Evolutionary conservation across 169 alveolate genomes (phyloP).

Genomic region (Hepatocystis sp.): DNA sequence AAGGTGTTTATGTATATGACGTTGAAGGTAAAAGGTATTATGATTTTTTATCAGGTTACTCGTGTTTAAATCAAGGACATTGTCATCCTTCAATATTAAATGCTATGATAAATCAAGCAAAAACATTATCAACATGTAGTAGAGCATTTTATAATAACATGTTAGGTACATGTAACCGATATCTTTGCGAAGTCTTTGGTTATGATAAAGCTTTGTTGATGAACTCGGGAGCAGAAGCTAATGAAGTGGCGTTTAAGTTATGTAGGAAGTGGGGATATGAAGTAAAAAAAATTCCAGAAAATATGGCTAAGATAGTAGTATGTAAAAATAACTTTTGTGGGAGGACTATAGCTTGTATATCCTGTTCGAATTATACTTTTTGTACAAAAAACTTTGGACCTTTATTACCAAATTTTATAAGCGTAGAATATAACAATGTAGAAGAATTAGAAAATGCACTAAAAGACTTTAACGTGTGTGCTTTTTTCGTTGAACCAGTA

Average conservation of each 20-base stretch:
- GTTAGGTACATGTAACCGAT: constrained; percentile 88
- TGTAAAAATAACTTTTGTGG: constrained; percentile 93
- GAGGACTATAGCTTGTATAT: constrained; percentile 92
- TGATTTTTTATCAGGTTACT: constrained; percentile 93
- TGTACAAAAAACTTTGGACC: constrained; percentile 91
- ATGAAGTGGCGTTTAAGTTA: constrained; percentile 93
- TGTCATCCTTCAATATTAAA: constrained; percentile 93
- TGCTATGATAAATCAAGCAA: constrained; percentile 90
- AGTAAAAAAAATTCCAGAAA: constrained; percentile 90
- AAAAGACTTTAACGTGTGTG: constrained; percentile 88
- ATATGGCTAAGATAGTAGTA: constrained; percentile 88
- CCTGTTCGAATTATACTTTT: constrained; percentile 91
- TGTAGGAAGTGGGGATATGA: constrained; percentile 97
- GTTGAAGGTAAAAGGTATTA: constrained; percentile 90
- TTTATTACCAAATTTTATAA: constrained; percentile 79
- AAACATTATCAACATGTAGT: constrained; percentile 87
- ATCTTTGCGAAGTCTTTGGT: constrained; percentile 87
- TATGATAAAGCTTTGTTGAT: constrained; percentile 91
- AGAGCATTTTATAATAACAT: constrained; percentile 92
- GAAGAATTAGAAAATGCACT: constrained; percentile 78
- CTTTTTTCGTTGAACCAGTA: constrained; percentile 93
- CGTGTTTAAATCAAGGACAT: constrained; percentile 91
- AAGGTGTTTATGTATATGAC: constrained; percentile 82
- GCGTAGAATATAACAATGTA: constrained; percentile 81
- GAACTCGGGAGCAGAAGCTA: constrained; percentile 96